phyloP scores from a whole-genome alignment of 345 rosid species.

The Lepidium africanum region DNA sequence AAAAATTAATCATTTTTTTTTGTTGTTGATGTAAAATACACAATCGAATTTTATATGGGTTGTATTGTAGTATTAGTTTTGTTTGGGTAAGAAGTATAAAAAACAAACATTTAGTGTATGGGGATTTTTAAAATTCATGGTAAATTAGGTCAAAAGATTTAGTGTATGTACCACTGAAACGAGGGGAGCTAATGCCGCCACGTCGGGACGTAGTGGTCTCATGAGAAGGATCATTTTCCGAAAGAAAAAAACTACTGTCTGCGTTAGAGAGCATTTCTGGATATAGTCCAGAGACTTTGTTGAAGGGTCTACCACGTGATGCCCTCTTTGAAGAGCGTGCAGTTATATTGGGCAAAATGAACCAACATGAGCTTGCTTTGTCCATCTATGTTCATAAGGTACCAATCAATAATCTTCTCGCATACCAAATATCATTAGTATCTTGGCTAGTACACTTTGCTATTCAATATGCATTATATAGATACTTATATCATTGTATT shows the following conservation, averaged over 20 bases:
- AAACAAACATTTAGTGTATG: no score
- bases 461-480: neutral
- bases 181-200: no score
- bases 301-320: conserved; percentile 83
- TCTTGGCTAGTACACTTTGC: neutral
- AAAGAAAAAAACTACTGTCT: conserved; percentile 86
- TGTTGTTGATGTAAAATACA: no score
- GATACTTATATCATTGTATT: neutral
- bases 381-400: conserved; percentile 96
- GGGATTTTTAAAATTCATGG: no score
- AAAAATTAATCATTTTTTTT: no score
- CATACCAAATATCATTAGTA: neutral
- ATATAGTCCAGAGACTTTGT: conserved; percentile 72
- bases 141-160: no score
- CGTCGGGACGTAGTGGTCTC: no score
- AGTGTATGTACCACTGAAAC: no score
- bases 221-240: conserved; percentile 74
- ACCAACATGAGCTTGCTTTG: conserved; percentile 93
- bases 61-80: no score
- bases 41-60: no score
- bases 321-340: conserved; percentile 97
- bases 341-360: conserved; percentile 86
- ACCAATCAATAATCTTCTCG: conserved; percentile 2
- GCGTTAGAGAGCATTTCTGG: conserved; percentile 89
- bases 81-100: no score